Base-by-base conservation (phyloP, 129 eudicot genomes). In the Mikania micrantha region DNA sequence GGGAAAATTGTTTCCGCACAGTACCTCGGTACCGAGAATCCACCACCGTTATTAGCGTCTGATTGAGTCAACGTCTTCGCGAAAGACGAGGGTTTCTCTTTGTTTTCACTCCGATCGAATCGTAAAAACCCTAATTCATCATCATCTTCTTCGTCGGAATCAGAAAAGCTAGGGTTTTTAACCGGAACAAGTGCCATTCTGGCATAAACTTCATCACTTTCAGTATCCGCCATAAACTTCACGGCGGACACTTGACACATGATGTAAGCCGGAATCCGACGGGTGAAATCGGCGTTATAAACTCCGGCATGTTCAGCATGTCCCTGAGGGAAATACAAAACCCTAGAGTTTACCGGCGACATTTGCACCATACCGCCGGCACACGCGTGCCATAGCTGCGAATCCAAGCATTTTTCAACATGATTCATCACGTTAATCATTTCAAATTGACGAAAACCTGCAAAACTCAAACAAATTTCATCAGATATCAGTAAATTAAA, bases 331-430 rank as follows among this genome's bases (percentile, higher is more conserved):
- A 92, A 88, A 57, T 88, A 92, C 31, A 78, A 78, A n/a, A 92
- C 90, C 38, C 49, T 86, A 6, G 98, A 80, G 69, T 86, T 86
- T 3, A 83, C 34, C 19, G 85, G 83, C 32, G 96, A 95, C 84
- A 88, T 79, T 75, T 88, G 87, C 31, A 90, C 91, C 95, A 86
- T 84, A 4, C 91, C 88, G 12, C 96, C 98, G 4, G 98, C 96
- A 74, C 98, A 88, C 9, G 96, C 98, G 53, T 92, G 91, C 98
- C 98, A 92, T 74, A 92, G 66, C 78, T 86, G 89, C 1, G 96
- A 77, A 70, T 92, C 96, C 84, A 92, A 78, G 67, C 85, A 49
- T 45, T 77, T 81, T 65, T 84, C 83, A 72, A 41, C 7, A 45
- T 76, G 25, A 69, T 82, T 50, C 84, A 88, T 88, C 21, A 78